Base-by-base conservation (phyloP, 768 basidiomycete genomes). In the Mycena metata region DNA sequence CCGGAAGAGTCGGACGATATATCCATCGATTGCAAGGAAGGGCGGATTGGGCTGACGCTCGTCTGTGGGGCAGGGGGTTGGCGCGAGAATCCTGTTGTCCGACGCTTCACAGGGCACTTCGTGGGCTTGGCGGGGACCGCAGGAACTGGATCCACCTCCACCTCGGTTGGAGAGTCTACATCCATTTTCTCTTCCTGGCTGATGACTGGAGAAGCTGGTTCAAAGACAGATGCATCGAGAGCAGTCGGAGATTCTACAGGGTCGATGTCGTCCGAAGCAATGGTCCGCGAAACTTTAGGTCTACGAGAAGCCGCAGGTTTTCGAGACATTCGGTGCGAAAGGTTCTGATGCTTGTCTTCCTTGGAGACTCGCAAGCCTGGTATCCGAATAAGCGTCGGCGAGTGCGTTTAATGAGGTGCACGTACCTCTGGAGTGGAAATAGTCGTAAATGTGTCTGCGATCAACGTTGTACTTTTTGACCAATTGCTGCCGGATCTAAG, bases 351-450 rank as follows among this genome's bases (percentile, higher is more conserved):
- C 70, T 86, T 88, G 71, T 89, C 89, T 74, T 90, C 88, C 72
- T 89, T 90, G 24, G 88, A 86, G 30, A 90, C 89, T 33, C 89
- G 88, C 67, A 90, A 73, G 43, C 89, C 85, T 84, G 56, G 23
- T 24, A 45, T 5, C 39, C 64, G 19, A 15, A 55, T 43, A n/a
- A 55, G 56, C 23, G 45, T 26, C 16, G n/a, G 51, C 8, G 24
- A 26, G 24, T 23, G 0, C 19, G 15, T 16, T n/a, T 17, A 64
- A 5, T 36, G 17, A 11, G 24, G 26, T 1, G 74, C 36, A 77
- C 30, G 30, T 64, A 62, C 83, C 86, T 73, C 83, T 81, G 73
- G 83, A 85, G 75, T 85, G 83, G 72, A 84, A 83, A 67, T 85
- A 85, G 76, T 88, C 85, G 71, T 85, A 84, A 60, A 87, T 69